Evolutionary conservation across 257 asterid genomes (phyloP), one percentile per base, ranked within the genome.

Genomic region (Verbascum thapsus): DNA sequence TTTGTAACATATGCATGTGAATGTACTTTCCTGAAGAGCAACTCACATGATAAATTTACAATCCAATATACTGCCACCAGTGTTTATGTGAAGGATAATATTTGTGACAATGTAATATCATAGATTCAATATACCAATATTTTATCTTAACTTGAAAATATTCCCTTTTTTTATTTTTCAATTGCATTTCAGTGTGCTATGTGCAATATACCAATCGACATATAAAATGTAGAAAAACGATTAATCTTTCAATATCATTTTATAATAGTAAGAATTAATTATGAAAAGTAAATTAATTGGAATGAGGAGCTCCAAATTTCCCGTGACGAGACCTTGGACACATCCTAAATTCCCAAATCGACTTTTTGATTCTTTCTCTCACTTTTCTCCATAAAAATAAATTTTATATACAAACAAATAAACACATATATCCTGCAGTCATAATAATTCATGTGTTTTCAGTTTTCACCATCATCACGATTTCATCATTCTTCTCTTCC

Each of bases 311-410:
- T 83, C 94, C 95, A 86, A 83, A 83, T 69, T 81, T 85, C 97
- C 97, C 97, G 95, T 89, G 97, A 89, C 84, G 88, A 71, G 63
- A 12, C 47, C 86, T 89, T 89, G 95, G 95, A 79, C 62, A 61
- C 75, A 73, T 85, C 86, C 83, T 66, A 66, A 72, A 72, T 67
- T 74, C 73, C 68, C 78, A 65, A 75, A 68, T 71, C 80, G 64
- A 67, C 63, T 67, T 59, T 67, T 76, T 74, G 62, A 44, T 69
- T 72, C 72, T 71, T 60, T 70, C 67, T 55, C 66, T 78, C 88
- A 73, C 83, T 77, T 66, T 68, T 76, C 71, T 78, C 90, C 78
- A 80, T 82, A 61, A 61, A 26, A 78, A 80, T 82, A 61, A 61
- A 26, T 42, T 66, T 54, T 9, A 4, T 60, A 70, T 55, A 42